phyloP scores from a whole-genome alignment of 1,139 yeast genomes.

The Trichomonascaceae sp. region DNA sequence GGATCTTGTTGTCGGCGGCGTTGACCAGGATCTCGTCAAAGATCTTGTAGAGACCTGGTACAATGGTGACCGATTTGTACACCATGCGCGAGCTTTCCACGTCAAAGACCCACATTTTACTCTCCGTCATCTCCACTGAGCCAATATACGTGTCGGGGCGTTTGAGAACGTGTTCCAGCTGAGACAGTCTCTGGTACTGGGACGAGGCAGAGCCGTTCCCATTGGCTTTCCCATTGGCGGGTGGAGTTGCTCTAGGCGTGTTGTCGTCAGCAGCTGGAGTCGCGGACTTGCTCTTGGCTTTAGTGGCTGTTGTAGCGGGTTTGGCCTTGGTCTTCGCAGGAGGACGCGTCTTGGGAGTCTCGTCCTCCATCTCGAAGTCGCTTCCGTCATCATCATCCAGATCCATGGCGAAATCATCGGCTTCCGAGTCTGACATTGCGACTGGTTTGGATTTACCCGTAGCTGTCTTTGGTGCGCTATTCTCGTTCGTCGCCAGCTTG shows the following conservation, averaged over 20 bases:
- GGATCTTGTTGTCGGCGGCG: slow-evolving; percentile 96
- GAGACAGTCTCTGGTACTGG: slow-evolving; percentile 87
- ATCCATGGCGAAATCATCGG: not conserved
- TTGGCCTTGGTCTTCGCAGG: not conserved
- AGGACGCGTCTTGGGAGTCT: too few species aligned
- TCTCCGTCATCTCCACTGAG: slow-evolving; percentile 70
- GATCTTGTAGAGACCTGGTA: slow-evolving; percentile 92
- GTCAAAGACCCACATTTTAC: slow-evolving; percentile 80
- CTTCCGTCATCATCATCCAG: not conserved
- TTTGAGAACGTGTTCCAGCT: slow-evolving; percentile 87
- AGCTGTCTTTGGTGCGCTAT: too few species aligned
- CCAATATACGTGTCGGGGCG: slow-evolving; percentile 98
- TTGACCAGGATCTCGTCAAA: slow-evolving; percentile 96
- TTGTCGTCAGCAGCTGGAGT: slow-evolving; percentile 3
- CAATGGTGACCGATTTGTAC: slow-evolving; percentile 51
- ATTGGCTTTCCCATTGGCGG: too few species aligned
- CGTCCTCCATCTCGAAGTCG: not conserved
- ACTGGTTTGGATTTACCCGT: too few species aligned
- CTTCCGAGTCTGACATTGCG: too few species aligned
- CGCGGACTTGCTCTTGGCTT: not conserved
- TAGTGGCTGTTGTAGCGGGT: not conserved
- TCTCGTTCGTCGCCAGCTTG: too few species aligned
- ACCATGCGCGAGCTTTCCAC: slow-evolving; percentile 59
- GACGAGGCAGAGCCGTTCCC: slow-evolving; percentile 58
- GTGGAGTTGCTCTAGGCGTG: slow-evolving; percentile 5